Percentiles rank a stretch among this genome's conserved stretches.
These are phyloP conservation scores for Penicillium sp. DNA, from an alignment of 2,329 filamentous ascomycete species.

Conservation along the genomic window DNA sequence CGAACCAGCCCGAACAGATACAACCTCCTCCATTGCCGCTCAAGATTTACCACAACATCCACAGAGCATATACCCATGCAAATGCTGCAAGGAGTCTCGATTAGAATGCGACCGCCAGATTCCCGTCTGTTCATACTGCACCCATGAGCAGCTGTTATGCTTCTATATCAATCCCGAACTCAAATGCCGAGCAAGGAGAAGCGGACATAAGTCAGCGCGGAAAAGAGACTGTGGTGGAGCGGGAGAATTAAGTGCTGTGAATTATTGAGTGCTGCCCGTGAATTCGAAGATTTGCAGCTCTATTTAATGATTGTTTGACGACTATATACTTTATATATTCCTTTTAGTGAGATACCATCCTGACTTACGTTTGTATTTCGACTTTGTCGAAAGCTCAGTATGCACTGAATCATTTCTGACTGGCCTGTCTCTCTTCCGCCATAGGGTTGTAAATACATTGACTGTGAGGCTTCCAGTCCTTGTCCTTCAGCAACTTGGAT, in stretches of 20 bases:
- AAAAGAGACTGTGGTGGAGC: background rate
- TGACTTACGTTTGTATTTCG: background rate
- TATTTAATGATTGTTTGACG: background rate
- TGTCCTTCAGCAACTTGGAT: background rate
- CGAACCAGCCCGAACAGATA: background rate
- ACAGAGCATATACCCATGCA: background rate
- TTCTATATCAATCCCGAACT: background rate
- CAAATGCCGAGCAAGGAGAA: background rate
- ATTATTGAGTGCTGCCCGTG: too few species aligned
- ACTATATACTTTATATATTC: background rate
- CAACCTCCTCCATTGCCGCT: background rate
- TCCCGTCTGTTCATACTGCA: background rate
- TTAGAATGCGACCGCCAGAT: background rate
- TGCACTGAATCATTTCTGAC: background rate
- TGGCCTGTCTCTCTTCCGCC: background rate
- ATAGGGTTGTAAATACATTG: background rate
- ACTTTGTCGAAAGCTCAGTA: background rate
- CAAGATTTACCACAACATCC: background rate
- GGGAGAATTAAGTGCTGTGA: background rate
- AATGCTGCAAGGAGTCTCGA: background rate
- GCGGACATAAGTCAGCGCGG: background rate
- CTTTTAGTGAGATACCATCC: background rate
- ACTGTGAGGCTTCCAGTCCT: background rate
- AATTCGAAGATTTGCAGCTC: background rate
- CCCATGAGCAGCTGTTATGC: background rate